Base-by-base conservation (phyloP, 2,329 filamentous ascomycete species). In the Fusarium pseudonygamai region DNA sequence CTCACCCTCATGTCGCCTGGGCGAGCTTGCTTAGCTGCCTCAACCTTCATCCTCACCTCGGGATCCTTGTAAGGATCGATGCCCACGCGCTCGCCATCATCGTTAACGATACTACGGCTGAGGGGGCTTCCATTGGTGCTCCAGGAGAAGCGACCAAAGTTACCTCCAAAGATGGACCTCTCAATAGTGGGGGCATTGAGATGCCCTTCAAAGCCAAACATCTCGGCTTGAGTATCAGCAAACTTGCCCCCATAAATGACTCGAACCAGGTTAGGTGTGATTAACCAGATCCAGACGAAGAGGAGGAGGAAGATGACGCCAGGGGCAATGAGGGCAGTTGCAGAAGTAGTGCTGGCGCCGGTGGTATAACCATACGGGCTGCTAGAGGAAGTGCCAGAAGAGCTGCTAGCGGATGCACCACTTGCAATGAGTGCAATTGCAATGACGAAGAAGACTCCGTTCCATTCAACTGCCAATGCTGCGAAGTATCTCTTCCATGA, bases 191-290 rank as follows among this genome's bases (percentile, higher is more conserved):
- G 71, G 7, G 76, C 70, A 34, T 79, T 79, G 45, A 82, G 68
- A 52, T 80, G 74, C 6, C 80, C 80, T 63, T 81, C 80, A 56
- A 82, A 77, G 15, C 79, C 79, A 61, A 82, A 82, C 47, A 81
- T 74, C 26, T 78, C 73, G 3, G 79, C 76, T 49, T 80, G 79
- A 0, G 79, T 76, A 15, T 76, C 71, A 39, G 56, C 67, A 43
- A 81, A 80, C 65, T 79, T 79, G 56, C 79, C 78, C n/a, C 78
- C 75, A 28, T 79, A 78, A 42, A 78, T 73, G 45, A 73, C 46
- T 10, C 74, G 68, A 7, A 80, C 63, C 36, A 81, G 57, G 18
- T 69, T 74, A 6, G 79, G 78, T 7, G 72, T 77, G 34, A 71
- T 67, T 28, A 78, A 42, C 71, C 71, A 79, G 34, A 74, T 45